Percentiles rank a stretch among this genome's conserved stretches.
Conservation (phyloP, 345 rosid species). For the Nephelium lappaceum region DNA sequence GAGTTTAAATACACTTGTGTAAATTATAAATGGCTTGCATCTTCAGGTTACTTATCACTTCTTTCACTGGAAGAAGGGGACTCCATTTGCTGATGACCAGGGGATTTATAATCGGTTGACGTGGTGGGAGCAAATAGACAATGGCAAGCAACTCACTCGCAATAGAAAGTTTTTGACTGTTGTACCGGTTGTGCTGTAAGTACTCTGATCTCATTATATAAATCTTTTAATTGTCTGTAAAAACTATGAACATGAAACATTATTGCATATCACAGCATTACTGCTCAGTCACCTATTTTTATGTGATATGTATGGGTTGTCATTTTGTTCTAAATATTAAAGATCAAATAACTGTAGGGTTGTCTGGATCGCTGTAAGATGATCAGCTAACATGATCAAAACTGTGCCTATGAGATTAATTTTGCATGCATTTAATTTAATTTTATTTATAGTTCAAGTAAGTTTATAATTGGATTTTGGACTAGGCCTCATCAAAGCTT, state of each 20-base stretch:
- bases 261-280: not conserved
- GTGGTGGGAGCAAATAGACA: conserved; percentile 88
- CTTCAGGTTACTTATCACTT: conserved; percentile 68
- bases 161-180: conserved; percentile 76
- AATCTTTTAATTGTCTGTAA: not conserved
- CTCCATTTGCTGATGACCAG: conserved; percentile 77
- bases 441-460: not conserved
- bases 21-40: conserved; percentile 14
- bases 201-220: not conserved
- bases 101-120: conserved; percentile 73
- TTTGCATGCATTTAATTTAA: not conserved
- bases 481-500: not conserved
- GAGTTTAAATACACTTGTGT: conserved; percentile 4
- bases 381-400: not conserved
- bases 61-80: conserved; percentile 87
- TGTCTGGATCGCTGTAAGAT: not conserved
- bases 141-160: conserved; percentile 85
- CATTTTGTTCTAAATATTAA: not conserved
- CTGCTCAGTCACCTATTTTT: not conserved
- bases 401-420: not conserved
- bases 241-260: not conserved
- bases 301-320: not conserved
- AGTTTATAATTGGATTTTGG: not conserved
- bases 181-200: conserved; percentile 84
- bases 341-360: not conserved